Conservation (phyloP, 202 grass and related monocot species). For the Eragrostis tef region DNA sequence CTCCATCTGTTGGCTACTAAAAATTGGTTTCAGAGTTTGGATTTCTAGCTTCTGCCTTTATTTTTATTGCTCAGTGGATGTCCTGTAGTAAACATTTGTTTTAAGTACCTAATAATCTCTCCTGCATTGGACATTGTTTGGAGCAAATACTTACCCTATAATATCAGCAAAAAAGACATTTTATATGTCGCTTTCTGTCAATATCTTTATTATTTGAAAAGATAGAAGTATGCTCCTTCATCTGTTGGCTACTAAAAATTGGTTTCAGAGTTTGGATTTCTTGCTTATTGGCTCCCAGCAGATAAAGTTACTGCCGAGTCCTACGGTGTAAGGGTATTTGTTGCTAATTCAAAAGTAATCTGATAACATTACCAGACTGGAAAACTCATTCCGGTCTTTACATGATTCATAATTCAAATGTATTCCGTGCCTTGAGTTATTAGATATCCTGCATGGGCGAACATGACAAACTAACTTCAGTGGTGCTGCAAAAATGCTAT, state of each 20-base stretch:
- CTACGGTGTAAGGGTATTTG: constrained; percentile 17
- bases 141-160: neutral
- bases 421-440: constrained; percentile 10
- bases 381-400: constrained; percentile 21
- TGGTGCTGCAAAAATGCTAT: neutral
- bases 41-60: constrained; percentile 8
- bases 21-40: neutral
- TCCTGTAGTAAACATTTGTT: constrained; percentile 12
- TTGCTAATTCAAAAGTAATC: constrained; percentile 1
- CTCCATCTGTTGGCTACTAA: neutral
- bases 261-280: neutral
- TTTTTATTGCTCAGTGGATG: constrained; percentile 23
- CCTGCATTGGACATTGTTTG: constrained; percentile 23
- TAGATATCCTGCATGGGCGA: constrained; percentile 18
- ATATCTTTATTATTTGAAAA: constrained; percentile 23
- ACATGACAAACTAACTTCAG: constrained; percentile 1
- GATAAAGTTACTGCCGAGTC: constrained; percentile 32
- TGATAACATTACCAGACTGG: constrained; percentile 20
- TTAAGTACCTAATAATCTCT: neutral
- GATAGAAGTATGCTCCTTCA: constrained; percentile 7
- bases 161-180: constrained; percentile 6
- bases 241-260: neutral
- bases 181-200: constrained; percentile 34
- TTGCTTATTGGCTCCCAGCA: constrained; percentile 20
- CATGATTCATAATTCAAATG: constrained; percentile 1